These are phyloP conservation scores for Melaleuca quinquenervia DNA, from an alignment of 345 rosid genomes.

Conservation along the genomic window DNA sequence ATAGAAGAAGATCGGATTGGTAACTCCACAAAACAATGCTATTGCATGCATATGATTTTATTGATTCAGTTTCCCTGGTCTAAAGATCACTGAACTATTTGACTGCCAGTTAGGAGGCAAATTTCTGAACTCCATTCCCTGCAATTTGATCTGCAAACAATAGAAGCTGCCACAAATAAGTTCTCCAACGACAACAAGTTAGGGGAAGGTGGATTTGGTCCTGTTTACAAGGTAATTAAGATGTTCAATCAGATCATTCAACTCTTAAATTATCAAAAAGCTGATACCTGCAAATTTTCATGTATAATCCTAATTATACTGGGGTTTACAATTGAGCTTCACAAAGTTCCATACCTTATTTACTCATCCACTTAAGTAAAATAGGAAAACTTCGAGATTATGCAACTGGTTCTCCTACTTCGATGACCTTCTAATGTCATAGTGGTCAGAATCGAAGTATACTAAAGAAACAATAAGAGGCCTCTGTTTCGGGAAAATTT, in stretches of 20 bases:
- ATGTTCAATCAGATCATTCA: rapidly evolving
- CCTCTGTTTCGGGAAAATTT: not conserved
- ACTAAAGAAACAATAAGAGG: not conserved
- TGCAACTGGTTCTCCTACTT: conserved; percentile 25
- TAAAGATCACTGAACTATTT: not conserved
- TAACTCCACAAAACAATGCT: not conserved
- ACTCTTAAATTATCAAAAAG: not conserved
- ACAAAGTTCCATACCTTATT: not conserved
- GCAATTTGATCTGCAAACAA: not conserved
- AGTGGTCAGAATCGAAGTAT: not conserved
- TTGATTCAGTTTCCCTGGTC: not conserved
- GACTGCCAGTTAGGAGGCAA: not conserved
- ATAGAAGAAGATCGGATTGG: not conserved
- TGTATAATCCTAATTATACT: not conserved
- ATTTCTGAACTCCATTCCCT: not conserved
- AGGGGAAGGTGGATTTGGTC: not conserved
- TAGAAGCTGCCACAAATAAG: not conserved
- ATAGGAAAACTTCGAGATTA: conserved; percentile 13
- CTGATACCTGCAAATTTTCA: not conserved
- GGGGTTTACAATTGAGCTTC: not conserved
- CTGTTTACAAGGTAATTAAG: not conserved
- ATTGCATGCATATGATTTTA: not conserved
- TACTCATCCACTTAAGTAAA: not conserved
- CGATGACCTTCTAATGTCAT: conserved; percentile 11
- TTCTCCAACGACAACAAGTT: not conserved